phyloP scores from a whole-genome alignment of 2,329 filamentous ascomycete species.

The Ramichloridium luteum region DNA sequence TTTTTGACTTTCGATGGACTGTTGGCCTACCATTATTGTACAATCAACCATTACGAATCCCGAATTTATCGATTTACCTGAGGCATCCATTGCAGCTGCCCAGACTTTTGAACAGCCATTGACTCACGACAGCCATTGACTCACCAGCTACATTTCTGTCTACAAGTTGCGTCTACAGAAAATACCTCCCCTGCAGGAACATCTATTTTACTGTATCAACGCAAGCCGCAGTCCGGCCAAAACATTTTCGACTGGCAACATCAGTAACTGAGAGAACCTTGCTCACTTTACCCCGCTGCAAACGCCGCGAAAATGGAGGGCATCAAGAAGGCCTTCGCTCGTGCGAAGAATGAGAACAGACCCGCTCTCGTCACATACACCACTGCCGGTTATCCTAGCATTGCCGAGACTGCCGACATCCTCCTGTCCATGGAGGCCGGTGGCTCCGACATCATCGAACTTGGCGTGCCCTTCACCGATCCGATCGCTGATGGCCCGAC shows the following conservation, averaged over 20 bases:
- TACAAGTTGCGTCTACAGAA: not conserved
- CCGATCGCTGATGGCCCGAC: conserved; percentile 96
- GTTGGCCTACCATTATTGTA: too few relatives aligned
- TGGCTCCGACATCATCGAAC: conserved; percentile 87
- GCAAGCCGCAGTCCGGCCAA: not conserved
- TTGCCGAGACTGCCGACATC: conserved; percentile 71
- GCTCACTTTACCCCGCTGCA: not conserved
- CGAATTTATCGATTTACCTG: too few relatives aligned
- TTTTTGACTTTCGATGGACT: too few relatives aligned
- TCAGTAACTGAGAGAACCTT: not conserved
- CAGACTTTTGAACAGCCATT: too few relatives aligned
- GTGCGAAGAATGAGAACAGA: conserved; percentile 39
- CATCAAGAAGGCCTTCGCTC: conserved; percentile 39
- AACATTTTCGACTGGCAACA: not conserved
- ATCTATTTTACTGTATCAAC: not conserved
- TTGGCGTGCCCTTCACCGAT: conserved; percentile 93
- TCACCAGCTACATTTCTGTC: not conserved
- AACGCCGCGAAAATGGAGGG: conserved; percentile 30
- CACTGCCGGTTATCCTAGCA: conserved; percentile 79
- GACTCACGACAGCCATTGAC: not conserved
- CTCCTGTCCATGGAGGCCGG: conserved; percentile 84
- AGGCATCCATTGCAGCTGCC: too few relatives aligned
- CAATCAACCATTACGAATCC: too few relatives aligned
- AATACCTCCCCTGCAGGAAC: not conserved
- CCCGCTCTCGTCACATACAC: conserved; percentile 89